Percentiles rank a stretch among this genome's conserved stretches.
These are phyloP conservation scores for Cichorium intybus DNA, from an alignment of 140 eudicot genomes.

Conservation along the genomic window DNA sequence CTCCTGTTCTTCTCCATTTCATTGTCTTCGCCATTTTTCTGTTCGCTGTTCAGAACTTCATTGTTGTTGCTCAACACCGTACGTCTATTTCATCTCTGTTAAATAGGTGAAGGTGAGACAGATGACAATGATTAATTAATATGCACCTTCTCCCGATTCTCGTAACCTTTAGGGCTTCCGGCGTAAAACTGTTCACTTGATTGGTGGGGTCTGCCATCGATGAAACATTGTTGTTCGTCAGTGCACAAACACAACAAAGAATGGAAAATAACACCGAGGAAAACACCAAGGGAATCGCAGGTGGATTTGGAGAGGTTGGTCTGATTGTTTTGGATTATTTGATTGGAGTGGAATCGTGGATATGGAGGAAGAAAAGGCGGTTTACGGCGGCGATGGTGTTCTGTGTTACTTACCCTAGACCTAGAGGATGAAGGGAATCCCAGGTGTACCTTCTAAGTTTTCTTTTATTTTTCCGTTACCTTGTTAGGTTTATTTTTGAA, in stretches of 20 bases:
- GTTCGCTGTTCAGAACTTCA: not conserved
- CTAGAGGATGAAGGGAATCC: too few relatives aligned
- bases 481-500: not conserved
- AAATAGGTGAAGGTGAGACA: too few relatives aligned
- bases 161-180: not conserved
- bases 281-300: conserved; percentile 65
- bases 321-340: conserved; percentile 39
- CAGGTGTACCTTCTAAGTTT: too few relatives aligned
- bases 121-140: too few relatives aligned
- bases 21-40: not conserved
- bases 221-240: conserved; percentile 43
- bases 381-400: too few relatives aligned
- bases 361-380: conserved; percentile 46
- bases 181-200: not conserved
- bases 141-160: conserved; percentile 4
- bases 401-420: too few relatives aligned
- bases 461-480: not conserved
- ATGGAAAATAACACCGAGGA: conserved; percentile 59
- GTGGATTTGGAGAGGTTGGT: conserved; percentile 47
- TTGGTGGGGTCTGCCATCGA: not conserved
- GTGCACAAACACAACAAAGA: conserved; percentile 67
- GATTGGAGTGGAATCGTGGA: conserved; percentile 49
- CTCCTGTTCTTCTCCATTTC: not conserved
- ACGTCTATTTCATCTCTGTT: too few relatives aligned
- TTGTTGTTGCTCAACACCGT: too few relatives aligned